Base-by-base conservation (phyloP, 768 basidiomycete species). In the Leucosporidium scottii region DNA sequence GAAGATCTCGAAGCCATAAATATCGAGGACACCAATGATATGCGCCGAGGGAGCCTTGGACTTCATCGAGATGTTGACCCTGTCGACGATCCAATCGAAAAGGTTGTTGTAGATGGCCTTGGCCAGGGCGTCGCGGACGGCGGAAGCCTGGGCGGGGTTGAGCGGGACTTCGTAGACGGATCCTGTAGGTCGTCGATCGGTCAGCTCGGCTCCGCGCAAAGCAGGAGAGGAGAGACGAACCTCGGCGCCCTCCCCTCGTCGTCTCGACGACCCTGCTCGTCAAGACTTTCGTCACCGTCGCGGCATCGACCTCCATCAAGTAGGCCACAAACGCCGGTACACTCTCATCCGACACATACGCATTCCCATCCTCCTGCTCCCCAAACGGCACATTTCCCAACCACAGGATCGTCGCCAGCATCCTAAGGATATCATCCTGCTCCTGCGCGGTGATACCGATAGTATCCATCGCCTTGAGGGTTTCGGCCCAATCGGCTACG, bases 1-100 rank as follows among this genome's bases (percentile, higher is more conserved):
- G 76, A 99, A 98, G 75, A 98, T 98, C 79, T 99, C 93, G 75
- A 99, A 99, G 17, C 94, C 94, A 78, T 96, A 99, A 74, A 99
- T 99, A 80, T 99, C 94, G 28, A 99, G 80, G 71, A 99, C 97
- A 59, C 96, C 94, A 70, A 99, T 91, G 63, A 98, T 82, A 63
- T 92, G 90, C 13, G 87, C 82, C 61, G 85, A 81, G 9, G 85
- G 80, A 59, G 82, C 79, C 51, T 91, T 85, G 7, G 93, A 84
- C 78, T 92, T 93, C 93, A 99, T 96, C 8, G 94, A 97, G 23
- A 91, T 81, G 77, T 99, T 99, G 77, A 99, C 85, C 68, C 91
- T 86, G 21, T 90, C 89, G 53, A 99, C 96, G 74, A 99, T 98
- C 96, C 96, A 99, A 76, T 99, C 94, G 77, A 99, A 98, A 5